Conservation (phyloP, 495 filamentous ascomycete genomes). For the Penicillium malachiteum region DNA sequence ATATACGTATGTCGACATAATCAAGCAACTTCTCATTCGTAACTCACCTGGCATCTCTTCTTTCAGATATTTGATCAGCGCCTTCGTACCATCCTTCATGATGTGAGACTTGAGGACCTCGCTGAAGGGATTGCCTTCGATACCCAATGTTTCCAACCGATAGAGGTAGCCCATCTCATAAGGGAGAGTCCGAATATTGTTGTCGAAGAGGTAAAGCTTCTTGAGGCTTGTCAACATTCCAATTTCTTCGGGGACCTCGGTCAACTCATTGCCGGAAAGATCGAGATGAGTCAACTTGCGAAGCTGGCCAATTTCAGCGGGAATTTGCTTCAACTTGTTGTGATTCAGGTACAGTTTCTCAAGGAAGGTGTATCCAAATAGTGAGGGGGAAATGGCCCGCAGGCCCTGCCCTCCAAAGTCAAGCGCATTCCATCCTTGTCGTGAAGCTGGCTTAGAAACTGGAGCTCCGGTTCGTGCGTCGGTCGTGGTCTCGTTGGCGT, state of each 20-base stretch:
- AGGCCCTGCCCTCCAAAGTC: slow-evolving; percentile 94
- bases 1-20: no score
- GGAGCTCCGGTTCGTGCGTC: slow-evolving; percentile 61
- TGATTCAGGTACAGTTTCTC: slow-evolving; percentile 87
- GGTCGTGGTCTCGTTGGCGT: slow-evolving; percentile 58
- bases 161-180: slow-evolving; percentile 85
- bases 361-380: slow-evolving; percentile 86
- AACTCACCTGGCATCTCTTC: slow-evolving; percentile 78
- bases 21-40: not conserved
- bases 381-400: slow-evolving; percentile 67
- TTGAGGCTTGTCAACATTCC: slow-evolving; percentile 92
- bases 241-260: slow-evolving; percentile 82
- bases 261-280: slow-evolving; percentile 81
- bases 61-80: slow-evolving; percentile 75
- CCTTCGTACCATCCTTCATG: slow-evolving; percentile 81
- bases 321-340: slow-evolving; percentile 79
- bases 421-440: slow-evolving; percentile 85
- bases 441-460: slow-evolving; percentile 55
- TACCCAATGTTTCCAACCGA: slow-evolving; percentile 80
- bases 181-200: slow-evolving; percentile 77
- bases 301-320: slow-evolving; percentile 74
- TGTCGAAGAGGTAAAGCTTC: slow-evolving; percentile 81
- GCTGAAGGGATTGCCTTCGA: slow-evolving; percentile 86
- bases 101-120: slow-evolving; percentile 70
- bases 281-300: slow-evolving; percentile 78